Base-by-base conservation (phyloP, 257 asterid species). In the Prunella vulgaris region DNA sequence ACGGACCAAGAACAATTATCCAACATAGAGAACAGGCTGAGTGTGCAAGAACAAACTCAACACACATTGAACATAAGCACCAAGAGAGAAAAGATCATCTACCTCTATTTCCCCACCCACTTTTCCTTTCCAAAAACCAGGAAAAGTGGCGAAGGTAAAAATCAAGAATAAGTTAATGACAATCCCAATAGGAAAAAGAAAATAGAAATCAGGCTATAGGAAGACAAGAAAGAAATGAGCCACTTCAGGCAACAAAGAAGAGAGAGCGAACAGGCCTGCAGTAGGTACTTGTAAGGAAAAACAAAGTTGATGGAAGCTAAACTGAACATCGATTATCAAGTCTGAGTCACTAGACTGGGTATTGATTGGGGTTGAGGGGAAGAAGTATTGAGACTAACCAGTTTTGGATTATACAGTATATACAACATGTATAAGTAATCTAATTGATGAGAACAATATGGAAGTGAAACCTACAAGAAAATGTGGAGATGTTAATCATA, bases 91-190 rank as follows among this genome's bases (percentile, higher is more conserved):
- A 73, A 76, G 70, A 77, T 66, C 46, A 71, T 56, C 84, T 64
- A 81, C 46, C 49, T 33, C 76, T 72, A 76, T 69, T 80, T 79
- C 86, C 87, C 80, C 74, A 65, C 84, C 88, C 86, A 68, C 28
- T 76, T 83, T 79, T 81, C 88, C 37, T 84, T 81, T 72, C 64
- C 12, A 84, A 93, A 93, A 93, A 87, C 72, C 82, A 81, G 89
- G 82, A 87, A 80, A 82, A 46, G n/a, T 76, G 87, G 85, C 44
- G 18, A 79, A 74, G 83, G 87, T 78, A 72, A 68, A 42, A 78
- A 66, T 82, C 64, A 59, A 58, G 72, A 72, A 75, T 64, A 69
- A 60, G 83, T 77, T 18, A 74, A 73, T 52, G 60, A 73, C 85
- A 75, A 83, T 30, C 63, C 64, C 64, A 53, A 71, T n/a, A 63